Evolutionary conservation across 108 stramenopile genomes (phyloP), one percentile per base, ranked within the genome.

Genomic region (Skeletonema costatum): DNA sequence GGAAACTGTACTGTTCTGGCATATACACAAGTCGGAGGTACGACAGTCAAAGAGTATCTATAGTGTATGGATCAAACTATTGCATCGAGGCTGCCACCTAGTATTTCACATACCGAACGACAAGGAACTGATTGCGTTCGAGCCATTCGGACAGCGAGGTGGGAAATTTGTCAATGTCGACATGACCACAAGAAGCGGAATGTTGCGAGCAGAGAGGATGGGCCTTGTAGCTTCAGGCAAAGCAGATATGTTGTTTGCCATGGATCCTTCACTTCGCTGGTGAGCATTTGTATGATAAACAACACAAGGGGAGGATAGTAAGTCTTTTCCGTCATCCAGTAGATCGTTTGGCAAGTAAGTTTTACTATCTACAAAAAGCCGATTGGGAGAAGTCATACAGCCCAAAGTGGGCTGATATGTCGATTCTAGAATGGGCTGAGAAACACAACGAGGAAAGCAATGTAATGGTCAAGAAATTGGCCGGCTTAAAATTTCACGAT

Each of bases 311-410:
- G 10, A 48, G 66, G 13, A 58, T 67, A 5, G 8, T 84, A 17
- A 61, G 75, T 8, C 42, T 88, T 12, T 84, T 88, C 58, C 84
- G 87, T 17, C 81, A 88, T 74, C 87, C 87, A 5, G 44, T 88
- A 6, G 78, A 88, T 32, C 62, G 87, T n/a, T 32, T 63, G n/a
- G 82, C 80, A 0, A 84, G 82, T 32, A 72, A 83, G 44, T 88
- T 86, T 41, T 86, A 84, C 32, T 88, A 88, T 42, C 60, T 88
- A 39, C 82, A 84, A 44, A 70, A 48, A 19, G 87, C 87, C 17
- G 68, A 74, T 5, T 83, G 83, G 80, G 88, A 88, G 48, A 66
- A 69, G 3, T 82, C 83, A 38, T 75, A 87, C 12, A 30, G 63
- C 29, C 85, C 86, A 0, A 74, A 82, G n/a, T 83, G 85, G 73